Conservation (phyloP, 495 filamentous ascomycete species). For the Niebla homalea region DNA sequence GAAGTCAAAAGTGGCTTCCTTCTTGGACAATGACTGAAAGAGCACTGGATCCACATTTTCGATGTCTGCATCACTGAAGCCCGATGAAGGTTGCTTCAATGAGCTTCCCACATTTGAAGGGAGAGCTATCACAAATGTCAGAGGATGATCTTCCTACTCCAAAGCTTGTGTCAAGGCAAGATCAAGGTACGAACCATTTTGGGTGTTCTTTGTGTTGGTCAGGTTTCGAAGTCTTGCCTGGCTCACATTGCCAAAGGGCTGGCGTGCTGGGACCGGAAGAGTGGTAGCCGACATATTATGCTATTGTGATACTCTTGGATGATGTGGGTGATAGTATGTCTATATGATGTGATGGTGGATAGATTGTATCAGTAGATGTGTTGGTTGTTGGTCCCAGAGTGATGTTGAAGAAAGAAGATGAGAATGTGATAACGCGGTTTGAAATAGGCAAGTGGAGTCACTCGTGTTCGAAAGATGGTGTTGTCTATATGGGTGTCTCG, state of each 20-base stretch:
- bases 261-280: conserved; percentile 24
- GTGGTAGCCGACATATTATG: conserved; percentile 8
- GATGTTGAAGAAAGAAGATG: neutral
- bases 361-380: neutral
- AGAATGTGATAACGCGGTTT: neutral
- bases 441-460: neutral
- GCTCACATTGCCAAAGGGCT: conserved; percentile 45
- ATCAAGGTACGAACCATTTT: conserved; percentile 41
- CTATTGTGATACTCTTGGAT: neutral
- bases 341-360: neutral
- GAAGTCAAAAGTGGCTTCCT: conserved; percentile 32
- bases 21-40: conserved; percentile 55
- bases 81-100: neutral
- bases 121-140: neutral
- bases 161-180: neutral
- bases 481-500: neutral
- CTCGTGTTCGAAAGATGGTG: neutral
- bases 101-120: too few species aligned
- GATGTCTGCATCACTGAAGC: conserved; percentile 43
- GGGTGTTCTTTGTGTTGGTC: conserved; percentile 46
- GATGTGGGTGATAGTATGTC: neutral
- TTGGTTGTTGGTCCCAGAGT: neutral
- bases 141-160: neutral
- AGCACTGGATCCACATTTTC: conserved; percentile 72
- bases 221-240: conserved; percentile 39